phyloP scores from a whole-genome alignment of 2,329 filamentous ascomycete species.

The Phialophora macrospora region DNA sequence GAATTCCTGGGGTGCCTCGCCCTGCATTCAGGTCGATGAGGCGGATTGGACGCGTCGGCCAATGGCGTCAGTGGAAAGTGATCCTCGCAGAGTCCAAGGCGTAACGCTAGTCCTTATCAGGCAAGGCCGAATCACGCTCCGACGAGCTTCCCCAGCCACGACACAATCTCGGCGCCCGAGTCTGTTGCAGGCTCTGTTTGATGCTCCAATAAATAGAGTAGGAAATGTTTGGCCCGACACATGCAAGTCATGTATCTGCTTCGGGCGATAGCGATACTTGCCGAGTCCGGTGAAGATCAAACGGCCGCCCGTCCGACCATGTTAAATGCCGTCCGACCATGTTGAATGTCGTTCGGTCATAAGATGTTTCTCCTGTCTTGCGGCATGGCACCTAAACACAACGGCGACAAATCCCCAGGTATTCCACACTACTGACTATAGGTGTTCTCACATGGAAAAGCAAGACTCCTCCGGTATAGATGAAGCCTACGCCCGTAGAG shows the following conservation, averaged over 20 bases:
- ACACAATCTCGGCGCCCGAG: not conserved
- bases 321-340: not conserved
- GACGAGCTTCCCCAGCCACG: not conserved
- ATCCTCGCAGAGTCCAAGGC: not conserved
- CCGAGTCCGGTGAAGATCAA: not conserved
- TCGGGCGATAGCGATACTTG: not conserved
- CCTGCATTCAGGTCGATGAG: not conserved
- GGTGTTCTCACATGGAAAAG: not conserved
- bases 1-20: not conserved
- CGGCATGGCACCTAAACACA: not conserved
- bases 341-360: too few species aligned
- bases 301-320: not conserved
- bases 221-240: not conserved
- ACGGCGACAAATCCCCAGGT: not conserved
- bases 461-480: not conserved
- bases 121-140: not conserved
- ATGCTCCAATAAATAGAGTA: not conserved
- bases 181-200: not conserved
- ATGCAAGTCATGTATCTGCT: not conserved
- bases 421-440: not conserved
- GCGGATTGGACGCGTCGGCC: not conserved
- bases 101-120: not conserved
- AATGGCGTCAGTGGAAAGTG: slow-evolving; percentile 1
- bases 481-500: not conserved
- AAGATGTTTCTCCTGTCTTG: not conserved